phyloP scores from a whole-genome alignment of 1,284 basidiomycete species.

The Blastosporella zonata region DNA sequence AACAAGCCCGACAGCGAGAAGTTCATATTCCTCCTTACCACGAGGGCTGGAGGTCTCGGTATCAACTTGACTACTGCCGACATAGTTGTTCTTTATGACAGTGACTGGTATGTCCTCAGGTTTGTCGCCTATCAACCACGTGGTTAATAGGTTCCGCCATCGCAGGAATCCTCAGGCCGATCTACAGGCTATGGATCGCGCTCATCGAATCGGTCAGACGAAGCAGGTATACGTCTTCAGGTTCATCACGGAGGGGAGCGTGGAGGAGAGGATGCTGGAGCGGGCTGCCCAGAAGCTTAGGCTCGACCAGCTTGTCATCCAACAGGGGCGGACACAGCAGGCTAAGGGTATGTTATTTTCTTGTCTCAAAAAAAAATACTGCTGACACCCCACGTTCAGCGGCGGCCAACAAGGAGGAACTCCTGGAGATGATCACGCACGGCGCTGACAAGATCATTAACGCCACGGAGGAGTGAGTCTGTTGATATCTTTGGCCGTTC shows the following conservation, averaged over 20 bases:
- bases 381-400: background rate
- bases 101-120: slow-evolving; percentile 76
- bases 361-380: background rate
- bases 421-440: too few species aligned
- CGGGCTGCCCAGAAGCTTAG: slow-evolving; percentile 95
- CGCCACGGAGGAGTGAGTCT: slow-evolving; percentile 57
- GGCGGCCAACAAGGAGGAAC: slow-evolving; percentile 86
- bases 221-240: slow-evolving; percentile 98
- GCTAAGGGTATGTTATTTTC: slow-evolving; percentile 49
- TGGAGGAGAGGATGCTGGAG: slow-evolving; percentile 97
- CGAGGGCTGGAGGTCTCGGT: slow-evolving; percentile 96
- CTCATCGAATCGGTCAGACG: slow-evolving; percentile 97
- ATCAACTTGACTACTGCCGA: slow-evolving; percentile 97
- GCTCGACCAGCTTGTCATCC: slow-evolving; percentile 96
- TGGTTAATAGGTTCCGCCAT: background rate
- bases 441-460: slow-evolving; percentile 98
- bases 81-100: slow-evolving; percentile 96
- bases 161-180: slow-evolving; percentile 90
- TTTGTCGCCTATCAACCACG: slow-evolving; percentile 31
- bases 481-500: background rate
- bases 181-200: slow-evolving; percentile 88
- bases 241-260: slow-evolving; percentile 95
- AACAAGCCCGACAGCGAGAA: slow-evolving; percentile 95
- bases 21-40: slow-evolving; percentile 94
- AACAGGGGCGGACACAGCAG: slow-evolving; percentile 83